Evolutionary conservation across 257 asterid genomes (phyloP).

Genomic region (Echium plantagineum): DNA sequence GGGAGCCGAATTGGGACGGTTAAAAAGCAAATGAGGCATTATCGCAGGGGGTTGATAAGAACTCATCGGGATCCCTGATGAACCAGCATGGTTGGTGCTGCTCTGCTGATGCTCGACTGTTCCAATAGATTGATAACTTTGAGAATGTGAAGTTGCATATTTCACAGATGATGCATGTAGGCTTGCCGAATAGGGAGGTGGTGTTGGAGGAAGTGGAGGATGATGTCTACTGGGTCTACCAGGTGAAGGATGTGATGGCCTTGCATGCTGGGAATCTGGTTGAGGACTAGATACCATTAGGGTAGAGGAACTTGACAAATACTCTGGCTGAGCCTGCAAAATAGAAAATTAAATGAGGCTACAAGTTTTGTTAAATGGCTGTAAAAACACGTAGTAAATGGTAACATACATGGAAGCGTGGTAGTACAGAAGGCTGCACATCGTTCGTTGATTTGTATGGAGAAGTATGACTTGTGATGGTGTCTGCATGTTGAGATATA

Average conservation of each 20-base stretch:
- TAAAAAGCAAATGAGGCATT: constrained; percentile 44
- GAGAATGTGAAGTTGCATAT: constrained; percentile 42
- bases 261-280: constrained; percentile 39
- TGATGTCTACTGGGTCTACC: constrained; percentile 47
- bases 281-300: constrained; percentile 26
- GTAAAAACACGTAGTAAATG: constrained; percentile 2
- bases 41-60: constrained; percentile 43
- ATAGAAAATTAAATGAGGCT: constrained; percentile 11
- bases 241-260: constrained; percentile 51
- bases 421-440: constrained; percentile 35
- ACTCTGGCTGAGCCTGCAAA: constrained; percentile 65
- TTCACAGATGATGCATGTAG: constrained; percentile 27
- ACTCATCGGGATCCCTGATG: constrained; percentile 29
- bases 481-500: constrained; percentile 39
- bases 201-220: constrained; percentile 85
- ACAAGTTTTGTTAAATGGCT: constrained; percentile 2
- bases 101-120: constrained; percentile 45
- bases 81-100: constrained; percentile 26
- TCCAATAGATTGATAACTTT: constrained; percentile 34
- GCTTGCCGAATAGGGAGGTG: constrained; percentile 62
- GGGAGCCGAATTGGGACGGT: constrained; percentile 53
- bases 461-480: constrained; percentile 33
- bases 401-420: constrained; percentile 42
- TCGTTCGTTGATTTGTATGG: constrained; percentile 34
- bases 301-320: constrained; percentile 30